A percentile compares a stretch with the other conserved stretches of the same genome.
These are phyloP conservation scores for Dioszegia hungarica DNA, from an alignment of 768 basidiomycete species.

Conservation along the genomic window DNA sequence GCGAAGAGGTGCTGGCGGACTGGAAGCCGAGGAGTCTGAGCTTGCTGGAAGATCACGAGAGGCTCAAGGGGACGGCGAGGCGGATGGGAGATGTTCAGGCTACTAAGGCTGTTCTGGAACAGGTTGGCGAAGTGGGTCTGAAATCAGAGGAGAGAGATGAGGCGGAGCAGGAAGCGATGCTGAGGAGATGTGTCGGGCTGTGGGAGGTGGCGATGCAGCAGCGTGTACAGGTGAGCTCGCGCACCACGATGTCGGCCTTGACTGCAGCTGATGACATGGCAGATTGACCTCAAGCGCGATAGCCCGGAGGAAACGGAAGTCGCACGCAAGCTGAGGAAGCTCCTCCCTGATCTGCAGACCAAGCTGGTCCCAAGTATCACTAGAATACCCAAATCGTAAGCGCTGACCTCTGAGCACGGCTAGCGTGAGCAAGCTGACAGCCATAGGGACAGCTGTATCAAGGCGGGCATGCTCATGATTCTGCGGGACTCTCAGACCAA, in stretches of 20 bases:
- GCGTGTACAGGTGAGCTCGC: constrained; percentile 61
- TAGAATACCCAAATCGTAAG: constrained; percentile 67
- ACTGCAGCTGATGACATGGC: background rate
- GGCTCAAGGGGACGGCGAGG: constrained; percentile 65
- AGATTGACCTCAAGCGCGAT: constrained; percentile 75
- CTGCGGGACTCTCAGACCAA: constrained; percentile 74
- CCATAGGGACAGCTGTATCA: constrained; percentile 70
- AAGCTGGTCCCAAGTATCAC: constrained; percentile 48
- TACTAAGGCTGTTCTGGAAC: constrained; percentile 65
- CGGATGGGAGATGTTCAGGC: constrained; percentile 86
- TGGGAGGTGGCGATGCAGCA: constrained; percentile 84
- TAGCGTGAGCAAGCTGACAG: background rate
- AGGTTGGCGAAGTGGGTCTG: constrained; percentile 12
- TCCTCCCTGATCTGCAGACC: constrained; percentile 35
- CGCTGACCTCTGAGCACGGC: constrained; percentile 9
- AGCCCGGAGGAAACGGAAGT: constrained; percentile 56
- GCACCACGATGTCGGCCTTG: background rate
- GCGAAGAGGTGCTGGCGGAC: constrained; percentile 72
- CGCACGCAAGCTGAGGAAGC: constrained; percentile 17
- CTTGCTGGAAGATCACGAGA: constrained; percentile 77
- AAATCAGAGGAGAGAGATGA: background rate
- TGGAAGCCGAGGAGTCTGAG: constrained; percentile 89
- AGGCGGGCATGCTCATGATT: constrained; percentile 76
- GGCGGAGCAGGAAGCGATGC: constrained; percentile 45
- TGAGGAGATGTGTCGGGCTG: constrained; percentile 64